Percentiles rank a stretch among this genome's conserved stretches.
phyloP scores from a whole-genome alignment of 257 asterid genomes.

The Primulina tabacum region DNA sequence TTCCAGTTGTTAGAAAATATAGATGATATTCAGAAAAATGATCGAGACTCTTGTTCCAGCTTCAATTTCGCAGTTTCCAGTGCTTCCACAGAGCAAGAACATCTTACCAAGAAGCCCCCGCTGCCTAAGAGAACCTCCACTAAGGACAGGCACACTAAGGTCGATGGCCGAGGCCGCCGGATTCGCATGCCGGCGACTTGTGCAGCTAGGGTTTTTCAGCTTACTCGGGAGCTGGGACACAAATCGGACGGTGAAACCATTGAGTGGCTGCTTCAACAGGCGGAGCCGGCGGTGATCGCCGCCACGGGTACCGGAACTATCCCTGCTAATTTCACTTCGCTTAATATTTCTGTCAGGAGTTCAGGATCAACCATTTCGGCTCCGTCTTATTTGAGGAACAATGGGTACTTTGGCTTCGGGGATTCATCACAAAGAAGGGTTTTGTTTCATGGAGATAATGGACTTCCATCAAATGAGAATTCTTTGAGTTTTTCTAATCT shows the following conservation, averaged over 20 bases:
- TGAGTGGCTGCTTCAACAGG: conserved; percentile 61
- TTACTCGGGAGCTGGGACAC: conserved; percentile 35
- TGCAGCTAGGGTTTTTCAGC: conserved; percentile 33
- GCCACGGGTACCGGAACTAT: conserved; percentile 91
- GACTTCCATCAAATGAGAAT: conserved; percentile 31
- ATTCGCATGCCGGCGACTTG: conserved; percentile 30
- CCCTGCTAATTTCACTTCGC: conserved; percentile 73
- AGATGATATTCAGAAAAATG: not conserved
- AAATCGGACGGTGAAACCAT: conserved; percentile 44
- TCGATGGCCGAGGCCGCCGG: conserved; percentile 43
- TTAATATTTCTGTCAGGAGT: conserved; percentile 58
- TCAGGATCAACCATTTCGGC: conserved; percentile 63
- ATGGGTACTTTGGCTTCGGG: conserved; percentile 13
- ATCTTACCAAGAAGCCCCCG: conserved; percentile 14
- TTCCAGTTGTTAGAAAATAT: conserved; percentile 24
- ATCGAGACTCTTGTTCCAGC: not conserved
- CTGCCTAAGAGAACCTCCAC: conserved; percentile 16
- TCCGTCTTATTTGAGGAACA: conserved; percentile 38
- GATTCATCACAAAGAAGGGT: conserved; percentile 28
- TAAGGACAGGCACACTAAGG: conserved; percentile 32
- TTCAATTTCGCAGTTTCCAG: too few species aligned
- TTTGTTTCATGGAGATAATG: conserved; percentile 29
- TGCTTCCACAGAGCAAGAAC: not conserved
- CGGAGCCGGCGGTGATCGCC: conserved; percentile 84
- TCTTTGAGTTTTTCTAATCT: conserved; percentile 28